These are phyloP conservation scores for Peronospora farinosa DNA, from an alignment of 352 stramenopile species.

Conservation along the genomic window DNA sequence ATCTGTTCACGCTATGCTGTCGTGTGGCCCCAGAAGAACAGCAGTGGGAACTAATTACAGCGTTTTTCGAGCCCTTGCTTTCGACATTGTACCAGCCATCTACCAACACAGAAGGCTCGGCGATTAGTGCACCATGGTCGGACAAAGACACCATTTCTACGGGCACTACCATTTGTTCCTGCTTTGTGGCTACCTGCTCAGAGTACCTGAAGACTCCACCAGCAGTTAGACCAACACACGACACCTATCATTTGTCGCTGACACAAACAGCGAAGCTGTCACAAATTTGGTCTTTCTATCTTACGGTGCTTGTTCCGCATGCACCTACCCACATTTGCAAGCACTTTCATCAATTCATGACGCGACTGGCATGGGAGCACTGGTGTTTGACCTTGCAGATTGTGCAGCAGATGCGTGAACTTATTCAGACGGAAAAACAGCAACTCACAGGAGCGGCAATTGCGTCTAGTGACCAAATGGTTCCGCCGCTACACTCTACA, in stretches of 20 bases:
- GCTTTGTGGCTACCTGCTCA: slow-evolving; percentile 68
- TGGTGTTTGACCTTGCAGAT: slow-evolving; percentile 79
- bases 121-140: slow-evolving; percentile 58
- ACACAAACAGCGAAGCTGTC: slow-evolving; percentile 49
- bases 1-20: slow-evolving; percentile 70
- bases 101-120: slow-evolving; percentile 61
- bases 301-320: slow-evolving; percentile 64
- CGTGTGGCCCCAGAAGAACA: slow-evolving; percentile 47
- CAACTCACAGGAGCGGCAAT: slow-evolving; percentile 30
- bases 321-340: slow-evolving; percentile 75
- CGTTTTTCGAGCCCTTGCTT: slow-evolving; percentile 75
- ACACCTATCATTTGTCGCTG: slow-evolving; percentile 14
- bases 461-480: slow-evolving; percentile 15
- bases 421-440: slow-evolving; percentile 58
- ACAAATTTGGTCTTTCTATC: slow-evolving; percentile 77
- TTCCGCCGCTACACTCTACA: slow-evolving; percentile 23
- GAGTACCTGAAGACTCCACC: slow-evolving; percentile 52
- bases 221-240: slow-evolving; percentile 1
- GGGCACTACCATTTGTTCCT: slow-evolving; percentile 69
- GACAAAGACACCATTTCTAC: slow-evolving; percentile 69
- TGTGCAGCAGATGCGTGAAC: slow-evolving; percentile 78
- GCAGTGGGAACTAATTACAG: slow-evolving; percentile 62
- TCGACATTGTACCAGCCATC: slow-evolving; percentile 75
- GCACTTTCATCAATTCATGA: slow-evolving; percentile 76
- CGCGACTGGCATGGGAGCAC: slow-evolving; percentile 71